A percentile compares a stretch with the other conserved stretches of the same genome.
Evolutionary conservation across 1,284 basidiomycete species (phyloP).

Genomic region (Cryptococcus hybrid): DNA sequence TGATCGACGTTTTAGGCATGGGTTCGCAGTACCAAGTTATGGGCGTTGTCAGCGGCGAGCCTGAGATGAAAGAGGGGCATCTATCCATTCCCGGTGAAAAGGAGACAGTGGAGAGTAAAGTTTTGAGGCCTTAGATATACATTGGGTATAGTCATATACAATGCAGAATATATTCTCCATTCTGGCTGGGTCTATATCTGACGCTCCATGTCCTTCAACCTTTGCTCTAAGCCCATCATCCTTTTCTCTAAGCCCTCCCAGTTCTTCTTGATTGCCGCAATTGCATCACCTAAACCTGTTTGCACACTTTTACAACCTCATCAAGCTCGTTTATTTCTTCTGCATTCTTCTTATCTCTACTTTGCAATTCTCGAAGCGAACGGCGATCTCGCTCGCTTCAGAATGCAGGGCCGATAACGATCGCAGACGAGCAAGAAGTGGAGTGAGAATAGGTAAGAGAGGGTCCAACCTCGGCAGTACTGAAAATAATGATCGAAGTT

Average conservation of each 20-base stretch:
- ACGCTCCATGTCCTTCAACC: constrained; percentile 27
- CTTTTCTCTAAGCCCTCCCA: constrained; percentile 63
- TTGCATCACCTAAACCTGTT: constrained; percentile 69
- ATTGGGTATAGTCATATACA: constrained; percentile 1
- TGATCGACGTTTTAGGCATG: constrained; percentile 58
- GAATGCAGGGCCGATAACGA: constrained; percentile 80
- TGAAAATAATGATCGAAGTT: constrained; percentile 59
- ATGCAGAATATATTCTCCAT: background rate
- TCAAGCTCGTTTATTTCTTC: constrained; percentile 55
- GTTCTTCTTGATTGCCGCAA: constrained; percentile 66
- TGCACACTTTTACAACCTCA: constrained; percentile 55
- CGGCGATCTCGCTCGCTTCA: constrained; percentile 68
- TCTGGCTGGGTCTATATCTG: background rate
- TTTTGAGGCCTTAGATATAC: constrained; percentile 7
- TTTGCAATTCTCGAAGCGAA: constrained; percentile 65
- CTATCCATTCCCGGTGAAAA: constrained; percentile 44
- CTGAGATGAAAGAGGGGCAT: constrained; percentile 28
- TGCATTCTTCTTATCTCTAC: constrained; percentile 63
- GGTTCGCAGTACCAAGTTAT: constrained; percentile 59
- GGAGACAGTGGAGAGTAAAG: constrained; percentile 6
- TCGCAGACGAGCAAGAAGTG: constrained; percentile 81
- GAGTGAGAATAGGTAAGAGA: constrained; percentile 82
- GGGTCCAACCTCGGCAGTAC: constrained; percentile 80
- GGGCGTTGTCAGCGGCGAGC: constrained; percentile 45
- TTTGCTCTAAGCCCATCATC: constrained; percentile 56